Base-by-base conservation (phyloP, 495 filamentous ascomycete species). In the Corynascus novoguineensis region DNA sequence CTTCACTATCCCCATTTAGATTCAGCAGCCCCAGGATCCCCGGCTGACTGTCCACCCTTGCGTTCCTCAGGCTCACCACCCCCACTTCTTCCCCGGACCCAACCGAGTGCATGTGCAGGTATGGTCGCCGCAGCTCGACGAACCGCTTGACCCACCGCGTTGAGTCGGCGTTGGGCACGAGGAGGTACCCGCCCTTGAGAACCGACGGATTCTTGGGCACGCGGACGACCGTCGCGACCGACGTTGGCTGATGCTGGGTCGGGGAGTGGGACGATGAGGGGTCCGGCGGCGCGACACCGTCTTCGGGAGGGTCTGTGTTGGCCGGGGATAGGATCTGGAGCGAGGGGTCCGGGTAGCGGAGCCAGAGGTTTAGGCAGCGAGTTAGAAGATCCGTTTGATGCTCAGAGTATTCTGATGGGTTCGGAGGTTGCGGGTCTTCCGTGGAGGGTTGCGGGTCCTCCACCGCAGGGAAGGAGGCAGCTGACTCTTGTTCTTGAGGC, bases 71-170 rank as follows among this genome's bases (percentile, higher is more conserved):
- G 62, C 90, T 91, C 60, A 97, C 90, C 19, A 91, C 85, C 42
- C 85, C 87, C 48, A 96, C 80, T 68, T 97, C 93, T 62, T 97
- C 92, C 15, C 92, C 91, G 15, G 91, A 87, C 2, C 83, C 84
- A 2, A 87, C 83, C 27, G 81, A 83, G 71, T 97, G 86, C 40
- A 97, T 81, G 65, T 97, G 90, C 55, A 99, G 76, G 64, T 97
- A 99, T 6, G 95, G 95, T 38, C 86, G 83, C 24, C 93, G 84
- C 28, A 99, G 83, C 65, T 99, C 95, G 46, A 96, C 89, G 65
- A 92, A 96, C 40, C 92, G 87, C 59, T 90, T 89, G 5, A 87
- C 76, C 93, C 93, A 99, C 56, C 83, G 80, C 25, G 85, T 86
- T 25, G 85, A 86, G 47, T 87, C 82, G 54, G 80, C 78, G 60